These are phyloP conservation scores for Phlebopus sp. DNA, from an alignment of 1,284 basidiomycete genomes.

Conservation along the genomic window DNA sequence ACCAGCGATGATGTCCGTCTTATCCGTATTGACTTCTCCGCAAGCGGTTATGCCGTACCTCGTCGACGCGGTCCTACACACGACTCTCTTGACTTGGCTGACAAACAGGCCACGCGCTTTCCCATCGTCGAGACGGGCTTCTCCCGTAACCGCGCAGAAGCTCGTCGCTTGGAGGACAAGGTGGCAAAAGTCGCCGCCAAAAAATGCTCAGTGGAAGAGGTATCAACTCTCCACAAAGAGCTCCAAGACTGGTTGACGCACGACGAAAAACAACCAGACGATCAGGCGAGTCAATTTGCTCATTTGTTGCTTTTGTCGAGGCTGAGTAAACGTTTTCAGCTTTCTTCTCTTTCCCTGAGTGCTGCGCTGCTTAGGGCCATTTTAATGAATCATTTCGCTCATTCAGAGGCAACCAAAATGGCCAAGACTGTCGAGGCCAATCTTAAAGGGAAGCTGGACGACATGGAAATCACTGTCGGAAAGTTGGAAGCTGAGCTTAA, in stretches of 20 bases:
- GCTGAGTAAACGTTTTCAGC: conserved; percentile 35
- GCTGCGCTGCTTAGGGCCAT: conserved; percentile 73
- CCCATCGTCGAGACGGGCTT: conserved; percentile 36
- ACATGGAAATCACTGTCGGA: conserved; percentile 52
- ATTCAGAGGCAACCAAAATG: conserved; percentile 66
- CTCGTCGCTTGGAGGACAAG: conserved; percentile 67
- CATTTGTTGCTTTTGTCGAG: conserved; percentile 13
- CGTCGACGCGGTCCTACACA: conserved; percentile 46
- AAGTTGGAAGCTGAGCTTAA: conserved; percentile 69
- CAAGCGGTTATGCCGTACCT: conserved; percentile 63
- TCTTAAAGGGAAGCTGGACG: conserved; percentile 62
- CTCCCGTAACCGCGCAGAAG: conserved; percentile 50
- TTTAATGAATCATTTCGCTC: conserved; percentile 73
- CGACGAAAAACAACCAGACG: conserved; percentile 51
- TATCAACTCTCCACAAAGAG: conserved; percentile 68
- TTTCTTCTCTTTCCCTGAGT: conserved; percentile 61
- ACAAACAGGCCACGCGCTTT: conserved; percentile 46
- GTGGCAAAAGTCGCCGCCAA: conserved; percentile 75
- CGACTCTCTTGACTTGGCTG: conserved; percentile 46
- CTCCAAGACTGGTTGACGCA: conserved; percentile 66
- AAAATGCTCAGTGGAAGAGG: conserved; percentile 82
- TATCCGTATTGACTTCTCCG: conserved; percentile 71
- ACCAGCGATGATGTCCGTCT: conserved; percentile 60
- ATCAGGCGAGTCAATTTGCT: conserved; percentile 47
- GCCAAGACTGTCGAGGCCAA: conserved; percentile 58